Evolutionary conservation across 129 eudicot genomes (phyloP).

Genomic region (Escallonia herrerae): DNA sequence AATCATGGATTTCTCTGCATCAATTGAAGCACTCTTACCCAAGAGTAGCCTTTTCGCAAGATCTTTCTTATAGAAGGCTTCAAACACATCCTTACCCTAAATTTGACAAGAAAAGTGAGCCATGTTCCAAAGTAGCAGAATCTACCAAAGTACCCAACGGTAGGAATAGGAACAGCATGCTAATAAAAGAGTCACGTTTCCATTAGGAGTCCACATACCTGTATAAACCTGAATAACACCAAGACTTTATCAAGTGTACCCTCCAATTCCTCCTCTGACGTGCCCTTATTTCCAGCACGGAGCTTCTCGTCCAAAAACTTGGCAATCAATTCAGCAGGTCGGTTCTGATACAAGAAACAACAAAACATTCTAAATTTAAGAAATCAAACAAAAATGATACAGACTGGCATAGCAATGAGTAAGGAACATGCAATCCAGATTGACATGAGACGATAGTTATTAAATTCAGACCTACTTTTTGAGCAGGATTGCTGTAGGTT

Average conservation of each 20-base stretch:
- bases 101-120: neutral
- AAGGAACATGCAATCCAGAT: neutral
- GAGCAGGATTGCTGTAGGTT: no score
- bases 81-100: constrained; percentile 92
- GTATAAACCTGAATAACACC: constrained; percentile 85
- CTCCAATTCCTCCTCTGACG: constrained; percentile 95
- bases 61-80: constrained; percentile 86
- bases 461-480: no score
- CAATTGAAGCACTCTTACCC: constrained; percentile 90
- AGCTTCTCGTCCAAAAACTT: constrained; percentile 91
- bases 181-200: neutral
- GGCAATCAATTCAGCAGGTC: constrained; percentile 93
- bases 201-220: constrained; percentile 33
- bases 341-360: constrained; percentile 43
- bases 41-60: constrained; percentile 83
- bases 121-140: neutral
- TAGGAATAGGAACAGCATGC: neutral
- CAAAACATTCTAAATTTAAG: constrained; percentile 5
- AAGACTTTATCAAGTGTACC: constrained; percentile 90
- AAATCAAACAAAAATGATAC: constrained; percentile 5
- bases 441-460: no score
- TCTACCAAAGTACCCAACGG: neutral
- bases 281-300: constrained; percentile 96
- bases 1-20: constrained; percentile 92
- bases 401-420: neutral